These are phyloP conservation scores for Leccinum subgranulosum DNA, from an alignment of 768 basidiomycete species.

Conservation along the genomic window DNA sequence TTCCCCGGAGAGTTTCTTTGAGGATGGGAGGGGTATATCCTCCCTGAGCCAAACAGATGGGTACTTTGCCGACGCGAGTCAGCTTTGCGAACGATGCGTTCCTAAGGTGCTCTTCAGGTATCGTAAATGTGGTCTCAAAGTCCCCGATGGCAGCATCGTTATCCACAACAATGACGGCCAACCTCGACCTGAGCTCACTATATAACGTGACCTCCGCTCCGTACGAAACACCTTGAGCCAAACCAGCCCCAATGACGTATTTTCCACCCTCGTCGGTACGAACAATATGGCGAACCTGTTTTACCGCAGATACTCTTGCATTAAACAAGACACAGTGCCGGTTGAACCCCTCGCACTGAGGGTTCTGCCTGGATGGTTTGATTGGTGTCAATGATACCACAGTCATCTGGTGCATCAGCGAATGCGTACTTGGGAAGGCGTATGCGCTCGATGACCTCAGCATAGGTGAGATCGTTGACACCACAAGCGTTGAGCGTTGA, in stretches of 20 bases:
- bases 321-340: conserved; percentile 26
- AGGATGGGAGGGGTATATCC: background rate
- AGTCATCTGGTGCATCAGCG: no score
- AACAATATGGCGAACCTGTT: conserved; percentile 6
- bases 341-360: conserved; percentile 28
- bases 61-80: background rate
- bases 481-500: conserved; percentile 1
- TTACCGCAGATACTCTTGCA: conserved; percentile 10
- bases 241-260: conserved; percentile 23
- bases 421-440: conserved; percentile 7
- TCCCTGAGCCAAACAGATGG: background rate
- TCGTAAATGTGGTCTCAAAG: conserved; percentile 8
- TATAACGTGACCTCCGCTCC: conserved; percentile 22
- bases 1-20: background rate
- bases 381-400: background rate
- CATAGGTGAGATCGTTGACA: conserved; percentile 23
- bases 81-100: conserved; percentile 3
- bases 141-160: conserved; percentile 7
- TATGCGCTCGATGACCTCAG: conserved; percentile 20
- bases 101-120: background rate
- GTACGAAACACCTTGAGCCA: conserved; percentile 24
- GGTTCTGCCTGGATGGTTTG: conserved; percentile 20
- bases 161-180: conserved; percentile 3
- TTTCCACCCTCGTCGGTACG: background rate
- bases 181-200: background rate